phyloP scores from a whole-genome alignment of 129 eudicot genomes.

The Escallonia rubra region DNA sequence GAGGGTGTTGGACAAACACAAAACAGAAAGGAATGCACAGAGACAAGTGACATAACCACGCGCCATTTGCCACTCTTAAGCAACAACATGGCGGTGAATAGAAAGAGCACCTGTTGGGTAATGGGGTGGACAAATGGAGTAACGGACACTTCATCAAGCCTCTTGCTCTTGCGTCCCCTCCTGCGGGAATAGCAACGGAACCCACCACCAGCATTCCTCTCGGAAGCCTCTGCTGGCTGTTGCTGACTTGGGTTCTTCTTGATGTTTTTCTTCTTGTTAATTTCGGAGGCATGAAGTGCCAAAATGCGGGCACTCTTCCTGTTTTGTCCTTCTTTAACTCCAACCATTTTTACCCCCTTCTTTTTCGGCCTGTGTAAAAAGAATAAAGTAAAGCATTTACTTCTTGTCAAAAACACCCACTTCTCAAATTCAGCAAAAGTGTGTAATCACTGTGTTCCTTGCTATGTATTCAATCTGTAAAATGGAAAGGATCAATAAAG shows the following conservation, averaged over 20 bases:
- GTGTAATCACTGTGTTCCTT: neutral
- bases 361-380: neutral
- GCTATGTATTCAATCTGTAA: neutral
- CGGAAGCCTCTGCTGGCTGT: neutral
- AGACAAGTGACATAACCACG: no score
- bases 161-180: slow-evolving; percentile 13
- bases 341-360: slow-evolving; percentile 9
- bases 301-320: slow-evolving; percentile 25
- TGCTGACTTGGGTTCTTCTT: neutral
- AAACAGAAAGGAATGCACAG: no score
- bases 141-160: neutral
- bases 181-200: neutral
- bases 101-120: slow-evolving; percentile 3
- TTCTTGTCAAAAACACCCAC: no score
- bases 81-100: neutral
- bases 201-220: no score
- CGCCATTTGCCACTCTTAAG: no score
- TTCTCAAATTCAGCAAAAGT: neutral
- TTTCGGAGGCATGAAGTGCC: slow-evolving; percentile 22
- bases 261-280: slow-evolving; percentile 6
- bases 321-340: slow-evolving; percentile 5
- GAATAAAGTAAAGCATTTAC: neutral
- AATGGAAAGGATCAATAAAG: no score
- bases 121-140: neutral
- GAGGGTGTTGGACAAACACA: no score